These are phyloP conservation scores for Sclerotiophoma versabilis DNA, from an alignment of 2,329 filamentous ascomycete genomes.

Conservation along the genomic window DNA sequence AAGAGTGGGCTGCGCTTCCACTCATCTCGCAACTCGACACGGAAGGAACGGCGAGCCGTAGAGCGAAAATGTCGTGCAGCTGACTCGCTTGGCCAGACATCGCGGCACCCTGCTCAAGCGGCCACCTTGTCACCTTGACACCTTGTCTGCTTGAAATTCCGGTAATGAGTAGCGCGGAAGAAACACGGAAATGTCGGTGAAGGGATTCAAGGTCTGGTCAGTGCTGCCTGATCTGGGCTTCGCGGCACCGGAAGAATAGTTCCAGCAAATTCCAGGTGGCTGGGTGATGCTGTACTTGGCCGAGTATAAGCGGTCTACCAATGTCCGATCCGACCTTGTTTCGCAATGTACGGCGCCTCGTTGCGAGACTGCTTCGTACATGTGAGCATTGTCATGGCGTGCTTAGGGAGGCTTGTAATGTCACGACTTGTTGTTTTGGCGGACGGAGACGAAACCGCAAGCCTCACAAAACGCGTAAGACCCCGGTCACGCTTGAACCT, in stretches of 20 bases:
- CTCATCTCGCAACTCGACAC: constrained; percentile 21
- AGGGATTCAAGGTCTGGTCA: constrained; percentile 9
- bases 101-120: constrained; percentile 14
- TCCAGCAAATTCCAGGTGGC: constrained; percentile 13
- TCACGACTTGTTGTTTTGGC: background rate
- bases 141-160: constrained; percentile 23
- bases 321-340: constrained; percentile 8
- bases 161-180: constrained; percentile 15
- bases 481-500: background rate
- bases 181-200: constrained; percentile 16
- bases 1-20: constrained; percentile 32
- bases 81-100: constrained; percentile 19
- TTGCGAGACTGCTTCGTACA: constrained; percentile 11
- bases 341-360: constrained; percentile 14
- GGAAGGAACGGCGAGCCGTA: constrained; percentile 33
- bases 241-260: constrained; percentile 8
- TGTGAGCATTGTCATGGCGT: constrained; percentile 1
- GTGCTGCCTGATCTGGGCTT: constrained; percentile 6
- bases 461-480: background rate
- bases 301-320: constrained; percentile 14
- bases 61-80: constrained; percentile 36
- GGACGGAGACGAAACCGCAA: constrained; percentile 1
- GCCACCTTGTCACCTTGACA: constrained; percentile 12
- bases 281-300: constrained; percentile 16
- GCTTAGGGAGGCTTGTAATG: background rate